A percentile compares a stretch with the other conserved stretches of the same genome.
phyloP scores from a whole-genome alignment of 2,329 filamentous ascomycete species.

The Fusarium sp. region DNA sequence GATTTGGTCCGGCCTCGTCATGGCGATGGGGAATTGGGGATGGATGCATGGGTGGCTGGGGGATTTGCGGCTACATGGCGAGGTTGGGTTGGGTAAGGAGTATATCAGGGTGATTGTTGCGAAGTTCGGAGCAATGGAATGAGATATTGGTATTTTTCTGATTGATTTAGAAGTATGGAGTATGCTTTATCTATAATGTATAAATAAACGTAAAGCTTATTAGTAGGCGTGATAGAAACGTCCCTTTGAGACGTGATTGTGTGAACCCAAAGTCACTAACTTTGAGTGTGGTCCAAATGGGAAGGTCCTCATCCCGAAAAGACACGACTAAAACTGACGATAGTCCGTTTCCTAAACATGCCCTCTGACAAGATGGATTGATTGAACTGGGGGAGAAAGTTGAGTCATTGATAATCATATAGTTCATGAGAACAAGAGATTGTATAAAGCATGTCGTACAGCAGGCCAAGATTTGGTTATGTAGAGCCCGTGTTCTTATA shows the following conservation, averaged over 20 bases:
- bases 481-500: not conserved
- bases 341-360: slow-evolving; percentile 24
- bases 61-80: slow-evolving; percentile 3
- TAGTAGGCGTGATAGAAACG: too few species aligned
- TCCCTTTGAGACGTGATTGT: not conserved
- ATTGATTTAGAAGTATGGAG: too few species aligned
- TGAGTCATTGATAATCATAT: not conserved
- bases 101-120: slow-evolving; percentile 5
- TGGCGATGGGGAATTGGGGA: slow-evolving; percentile 4
- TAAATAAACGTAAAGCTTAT: too few species aligned
- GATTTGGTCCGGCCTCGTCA: not conserved
- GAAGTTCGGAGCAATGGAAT: not conserved
- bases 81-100: slow-evolving; percentile 10
- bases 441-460: not conserved
- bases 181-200: too few species aligned
- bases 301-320: slow-evolving; percentile 18
- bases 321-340: slow-evolving; percentile 14
- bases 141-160: too few species aligned
- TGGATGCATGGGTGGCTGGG: slow-evolving; percentile 24
- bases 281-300: slow-evolving; percentile 22
- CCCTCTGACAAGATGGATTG: slow-evolving; percentile 23
- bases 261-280: not conserved
- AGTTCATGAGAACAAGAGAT: not conserved
- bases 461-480: not conserved
- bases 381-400: not conserved